Conservation (phyloP, 805 yeast genomes). For the Zygosaccharomyces bailii region DNA sequence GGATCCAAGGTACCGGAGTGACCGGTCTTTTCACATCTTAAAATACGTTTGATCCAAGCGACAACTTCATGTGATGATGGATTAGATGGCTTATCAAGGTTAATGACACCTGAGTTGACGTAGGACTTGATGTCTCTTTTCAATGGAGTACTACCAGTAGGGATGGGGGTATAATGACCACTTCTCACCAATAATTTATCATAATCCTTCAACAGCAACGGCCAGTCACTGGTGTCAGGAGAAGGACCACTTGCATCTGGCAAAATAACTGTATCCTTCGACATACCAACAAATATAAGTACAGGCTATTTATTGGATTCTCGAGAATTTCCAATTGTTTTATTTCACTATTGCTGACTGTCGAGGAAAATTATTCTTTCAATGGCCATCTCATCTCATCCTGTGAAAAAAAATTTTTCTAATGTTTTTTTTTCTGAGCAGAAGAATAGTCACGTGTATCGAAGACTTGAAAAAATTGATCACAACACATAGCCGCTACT, state of each 20-base stretch:
- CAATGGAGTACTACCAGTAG: conserved; percentile 90
- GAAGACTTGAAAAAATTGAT: background rate
- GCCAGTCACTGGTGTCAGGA: conserved; percentile 92
- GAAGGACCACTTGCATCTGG: conserved; percentile 79
- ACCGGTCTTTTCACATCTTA: conserved; percentile 96
- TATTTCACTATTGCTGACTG: background rate
- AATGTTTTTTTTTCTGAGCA: background rate
- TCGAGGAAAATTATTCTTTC: background rate
- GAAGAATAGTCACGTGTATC: conserved; percentile 5
- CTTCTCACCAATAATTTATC: conserved; percentile 92
- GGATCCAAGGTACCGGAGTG: conserved; percentile 99
- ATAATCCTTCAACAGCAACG: conserved; percentile 85
- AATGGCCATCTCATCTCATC: conserved; percentile 15
- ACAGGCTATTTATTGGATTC: background rate
- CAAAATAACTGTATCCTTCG: conserved; percentile 74
- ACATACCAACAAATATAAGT: conserved; percentile 38
- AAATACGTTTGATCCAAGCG: conserved; percentile 96
- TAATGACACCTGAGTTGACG: conserved; percentile 91
- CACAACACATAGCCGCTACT: background rate
- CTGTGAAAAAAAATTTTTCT: conserved; percentile 15
- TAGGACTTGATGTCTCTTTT: conserved; percentile 90
- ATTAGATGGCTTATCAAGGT: conserved; percentile 95
- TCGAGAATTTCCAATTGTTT: background rate
- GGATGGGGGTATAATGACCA: conserved; percentile 97
- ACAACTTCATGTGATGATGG: conserved; percentile 99